These are phyloP conservation scores for Leucaena leucocephala DNA, from an alignment of 306 rosid species.

Conservation along the genomic window DNA sequence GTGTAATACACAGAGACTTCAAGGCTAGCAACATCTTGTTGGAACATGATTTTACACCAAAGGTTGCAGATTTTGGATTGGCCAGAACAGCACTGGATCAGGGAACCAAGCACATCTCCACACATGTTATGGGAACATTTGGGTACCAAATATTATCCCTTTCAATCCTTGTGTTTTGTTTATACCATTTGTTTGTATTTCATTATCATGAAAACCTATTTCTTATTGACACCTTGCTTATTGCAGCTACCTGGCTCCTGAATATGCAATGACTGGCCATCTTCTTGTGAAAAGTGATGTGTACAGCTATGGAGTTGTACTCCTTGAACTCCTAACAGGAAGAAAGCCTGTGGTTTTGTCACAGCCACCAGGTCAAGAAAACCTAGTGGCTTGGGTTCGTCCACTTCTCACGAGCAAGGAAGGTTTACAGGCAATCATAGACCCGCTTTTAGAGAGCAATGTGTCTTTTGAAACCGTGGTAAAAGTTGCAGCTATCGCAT, in stretches of 20 bases:
- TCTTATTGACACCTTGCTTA: constrained; percentile 37
- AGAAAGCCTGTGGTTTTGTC: constrained; percentile 93
- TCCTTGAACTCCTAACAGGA: constrained; percentile 91
- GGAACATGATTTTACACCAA: constrained; percentile 81
- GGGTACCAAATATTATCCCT: constrained; percentile 55
- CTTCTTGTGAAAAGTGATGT: constrained; percentile 97
- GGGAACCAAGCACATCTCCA: constrained; percentile 86
- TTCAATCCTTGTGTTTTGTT: constrained; percentile 16
- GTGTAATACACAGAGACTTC: constrained; percentile 94
- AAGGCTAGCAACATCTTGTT: constrained; percentile 95
- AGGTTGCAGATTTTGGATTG: constrained; percentile 97
- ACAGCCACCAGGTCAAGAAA: constrained; percentile 96
- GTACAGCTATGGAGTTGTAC: constrained; percentile 97
- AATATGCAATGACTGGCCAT: constrained; percentile 98
- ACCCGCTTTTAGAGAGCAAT: constrained; percentile 58
- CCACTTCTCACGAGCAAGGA: constrained; percentile 84
- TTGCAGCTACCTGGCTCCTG: constrained; percentile 95
- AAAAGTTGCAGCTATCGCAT: constrained; percentile 96
- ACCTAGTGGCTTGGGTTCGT: constrained; percentile 85
- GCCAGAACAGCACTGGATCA: constrained; percentile 91
- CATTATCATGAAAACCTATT: constrained; percentile 8
- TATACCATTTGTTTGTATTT: not conserved
- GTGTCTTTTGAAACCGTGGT: constrained; percentile 51
- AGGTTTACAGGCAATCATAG: constrained; percentile 70
- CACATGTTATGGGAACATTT: constrained; percentile 99